phyloP scores from a whole-genome alignment of 129 eudicot species.

The Flaveria sonorensis region DNA sequence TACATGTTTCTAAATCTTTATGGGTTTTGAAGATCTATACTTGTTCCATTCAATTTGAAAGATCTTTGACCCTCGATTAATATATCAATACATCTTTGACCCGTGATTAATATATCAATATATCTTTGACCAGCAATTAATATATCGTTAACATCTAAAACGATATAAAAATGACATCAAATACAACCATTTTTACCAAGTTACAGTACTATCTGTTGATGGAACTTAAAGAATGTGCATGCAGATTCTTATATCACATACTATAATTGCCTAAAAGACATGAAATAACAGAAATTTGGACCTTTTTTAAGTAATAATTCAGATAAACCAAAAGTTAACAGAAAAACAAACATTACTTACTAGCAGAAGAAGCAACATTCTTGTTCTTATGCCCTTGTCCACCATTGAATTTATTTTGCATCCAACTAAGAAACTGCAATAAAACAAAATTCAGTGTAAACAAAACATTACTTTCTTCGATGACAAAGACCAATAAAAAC shows the following conservation, averaged over 20 bases:
- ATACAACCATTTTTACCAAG: neutral
- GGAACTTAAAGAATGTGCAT: too few relatives aligned
- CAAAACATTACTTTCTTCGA: neutral
- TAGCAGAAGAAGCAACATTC: constrained; percentile 36
- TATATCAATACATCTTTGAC: neutral
- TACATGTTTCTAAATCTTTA: constrained; percentile 14
- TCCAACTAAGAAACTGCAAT: constrained; percentile 83
- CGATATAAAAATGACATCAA: neutral
- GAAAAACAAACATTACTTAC: constrained; percentile 47
- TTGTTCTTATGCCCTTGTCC: constrained; percentile 54
- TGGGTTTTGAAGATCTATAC: constrained; percentile 15
- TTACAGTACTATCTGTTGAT: neutral
- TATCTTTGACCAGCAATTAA: neutral
- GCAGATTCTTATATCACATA: neutral
- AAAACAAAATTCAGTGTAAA: neutral
- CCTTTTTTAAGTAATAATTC: too few relatives aligned
- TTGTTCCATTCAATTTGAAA: neutral
- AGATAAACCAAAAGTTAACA: neutral
- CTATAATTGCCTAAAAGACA: neutral
- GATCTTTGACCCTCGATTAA: neutral
- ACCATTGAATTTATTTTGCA: constrained; percentile 76
- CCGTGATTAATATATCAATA: neutral
- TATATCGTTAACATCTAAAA: neutral
- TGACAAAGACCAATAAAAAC: neutral
- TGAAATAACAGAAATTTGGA: neutral